Conservation (phyloP, 257 asterid species). For the Nicotiana benthamiana region DNA sequence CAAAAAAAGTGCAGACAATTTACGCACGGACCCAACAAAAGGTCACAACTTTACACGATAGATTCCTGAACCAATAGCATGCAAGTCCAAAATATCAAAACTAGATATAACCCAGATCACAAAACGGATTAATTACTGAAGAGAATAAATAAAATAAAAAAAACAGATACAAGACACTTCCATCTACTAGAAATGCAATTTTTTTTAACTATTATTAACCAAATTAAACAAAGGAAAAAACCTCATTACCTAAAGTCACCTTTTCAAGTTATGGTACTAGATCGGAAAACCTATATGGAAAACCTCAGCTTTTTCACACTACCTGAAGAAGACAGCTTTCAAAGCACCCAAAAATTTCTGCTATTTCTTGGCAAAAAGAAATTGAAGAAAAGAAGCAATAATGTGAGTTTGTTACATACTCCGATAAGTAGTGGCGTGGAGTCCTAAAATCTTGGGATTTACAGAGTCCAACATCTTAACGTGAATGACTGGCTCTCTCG, state of each 20-base stretch:
- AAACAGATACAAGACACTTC: not conserved
- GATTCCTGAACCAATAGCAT: not conserved
- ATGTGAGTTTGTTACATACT: not conserved
- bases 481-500: not conserved
- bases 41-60: not conserved
- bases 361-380: not conserved
- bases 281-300: no score
- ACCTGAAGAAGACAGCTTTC: not conserved
- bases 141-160: not conserved
- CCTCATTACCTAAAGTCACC: not conserved
- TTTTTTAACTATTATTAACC: not conserved
- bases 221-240: not conserved
- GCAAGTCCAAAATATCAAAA: not conserved
- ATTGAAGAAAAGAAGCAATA: not conserved
- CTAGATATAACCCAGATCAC: not conserved
- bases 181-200: not conserved
- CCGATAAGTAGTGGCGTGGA: not conserved
- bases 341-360: not conserved
- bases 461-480: not conserved
- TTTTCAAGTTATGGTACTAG: no score
- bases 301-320: not conserved
- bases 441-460: not conserved
- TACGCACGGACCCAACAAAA: conserved; percentile 8
- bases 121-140: not conserved
- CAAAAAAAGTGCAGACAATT: conserved; percentile 6